Evolutionary conservation across 2,329 filamentous ascomycete genomes (phyloP).

Genomic region (Exophiala viscosa): DNA sequence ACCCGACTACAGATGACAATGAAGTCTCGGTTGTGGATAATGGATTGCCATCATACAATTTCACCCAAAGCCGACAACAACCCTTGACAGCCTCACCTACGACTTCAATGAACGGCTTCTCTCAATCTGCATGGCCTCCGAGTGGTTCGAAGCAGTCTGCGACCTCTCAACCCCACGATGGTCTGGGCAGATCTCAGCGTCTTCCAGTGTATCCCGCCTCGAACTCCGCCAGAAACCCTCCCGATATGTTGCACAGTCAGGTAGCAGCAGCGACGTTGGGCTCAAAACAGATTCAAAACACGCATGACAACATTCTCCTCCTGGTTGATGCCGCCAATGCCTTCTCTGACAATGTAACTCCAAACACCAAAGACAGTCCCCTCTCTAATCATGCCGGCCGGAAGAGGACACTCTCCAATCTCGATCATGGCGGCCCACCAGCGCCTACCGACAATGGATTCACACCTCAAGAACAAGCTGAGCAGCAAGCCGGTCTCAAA

Average conservation of each 20-base stretch:
- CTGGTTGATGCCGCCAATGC: conserved; percentile 21
- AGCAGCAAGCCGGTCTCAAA: conserved; percentile 63
- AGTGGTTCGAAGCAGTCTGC: conserved; percentile 5
- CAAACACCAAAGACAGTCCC: conserved; percentile 14
- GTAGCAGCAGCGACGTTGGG: conserved; percentile 20
- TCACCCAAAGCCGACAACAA: neutral
- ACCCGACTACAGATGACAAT: conserved; percentile 1
- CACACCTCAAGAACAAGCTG: conserved; percentile 31
- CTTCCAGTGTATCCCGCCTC: conserved; percentile 1
- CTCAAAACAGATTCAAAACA: conserved; percentile 14
- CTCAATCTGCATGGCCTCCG: conserved; percentile 14
- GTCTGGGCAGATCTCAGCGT: neutral
- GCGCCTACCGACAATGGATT: conserved; percentile 31
- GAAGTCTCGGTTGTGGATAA: conserved; percentile 3
- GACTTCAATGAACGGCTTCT: conserved; percentile 7
- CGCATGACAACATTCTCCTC: conserved; percentile 21
- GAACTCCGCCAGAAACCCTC: neutral
- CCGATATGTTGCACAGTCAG: conserved; percentile 19
- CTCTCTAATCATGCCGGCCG: conserved; percentile 16
- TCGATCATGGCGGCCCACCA: conserved; percentile 14
- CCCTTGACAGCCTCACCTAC: conserved; percentile 3
- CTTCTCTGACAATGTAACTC: conserved; percentile 17
- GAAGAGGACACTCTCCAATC: conserved; percentile 16
- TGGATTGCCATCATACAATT: conserved; percentile 1
- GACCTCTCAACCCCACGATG: conserved; percentile 19